phyloP scores from a whole-genome alignment of 202 grass and related monocot species.

The Schoenoplectus triqueter region DNA sequence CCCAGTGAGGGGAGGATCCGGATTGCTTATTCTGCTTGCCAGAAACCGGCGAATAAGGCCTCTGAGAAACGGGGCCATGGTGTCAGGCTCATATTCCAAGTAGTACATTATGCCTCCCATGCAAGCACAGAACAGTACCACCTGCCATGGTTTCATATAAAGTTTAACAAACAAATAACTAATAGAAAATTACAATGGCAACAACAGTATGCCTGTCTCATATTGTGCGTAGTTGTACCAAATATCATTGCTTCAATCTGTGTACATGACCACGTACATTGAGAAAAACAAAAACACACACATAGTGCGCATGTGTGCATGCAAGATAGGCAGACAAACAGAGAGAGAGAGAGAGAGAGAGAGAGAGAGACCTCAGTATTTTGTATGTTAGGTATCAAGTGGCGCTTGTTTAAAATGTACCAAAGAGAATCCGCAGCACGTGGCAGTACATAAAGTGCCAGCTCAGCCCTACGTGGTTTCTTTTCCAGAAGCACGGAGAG shows the following conservation, averaged over 20 bases:
- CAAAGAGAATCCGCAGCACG: conserved; percentile 93
- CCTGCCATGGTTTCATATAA: conserved; percentile 56
- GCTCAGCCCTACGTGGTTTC: conserved; percentile 87
- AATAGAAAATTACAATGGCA: neutral
- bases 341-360: neutral
- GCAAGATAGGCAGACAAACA: neutral
- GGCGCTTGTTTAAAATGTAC: conserved; percentile 90
- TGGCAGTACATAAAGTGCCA: conserved; percentile 94
- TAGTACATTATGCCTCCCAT: conserved; percentile 99
- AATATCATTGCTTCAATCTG: neutral
- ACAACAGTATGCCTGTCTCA: neutral
- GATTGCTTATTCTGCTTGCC: conserved; percentile 91
- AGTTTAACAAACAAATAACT: neutral
- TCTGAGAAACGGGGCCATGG: conserved; percentile 96
- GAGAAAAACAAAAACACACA: conserved; percentile 11
- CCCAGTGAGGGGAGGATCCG: conserved; percentile 50
- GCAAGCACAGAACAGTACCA: conserved; percentile 90
- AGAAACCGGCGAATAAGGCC: conserved; percentile 91
- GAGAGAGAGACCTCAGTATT: conserved; percentile 78
- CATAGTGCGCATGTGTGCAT: neutral
- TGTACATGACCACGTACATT: neutral
- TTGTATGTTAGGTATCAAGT: conserved; percentile 80
- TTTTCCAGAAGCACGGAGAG: conserved; percentile 95
- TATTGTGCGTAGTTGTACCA: neutral
- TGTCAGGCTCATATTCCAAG: conserved; percentile 91